Percentiles rank a stretch among this genome's conserved stretches.
These are phyloP conservation scores for Penicillium capsulatum DNA, from an alignment of 2,329 filamentous ascomycete species.

Conservation along the genomic window DNA sequence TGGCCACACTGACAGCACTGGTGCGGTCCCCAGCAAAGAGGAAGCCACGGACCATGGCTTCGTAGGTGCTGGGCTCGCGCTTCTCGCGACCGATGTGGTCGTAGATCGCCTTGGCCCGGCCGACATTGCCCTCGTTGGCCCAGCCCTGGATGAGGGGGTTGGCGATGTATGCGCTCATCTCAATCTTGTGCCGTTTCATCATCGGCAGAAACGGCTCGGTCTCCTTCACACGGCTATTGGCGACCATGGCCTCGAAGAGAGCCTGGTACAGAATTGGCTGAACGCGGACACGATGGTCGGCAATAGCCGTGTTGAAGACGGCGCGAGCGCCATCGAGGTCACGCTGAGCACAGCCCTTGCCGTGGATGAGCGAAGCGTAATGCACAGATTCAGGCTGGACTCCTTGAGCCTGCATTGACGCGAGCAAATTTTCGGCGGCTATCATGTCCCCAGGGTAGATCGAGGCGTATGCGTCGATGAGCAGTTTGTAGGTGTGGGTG, in stretches of 20 bases:
- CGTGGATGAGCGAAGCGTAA: constrained; percentile 92
- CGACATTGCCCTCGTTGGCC: constrained; percentile 77
- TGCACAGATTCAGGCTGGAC: constrained; percentile 85
- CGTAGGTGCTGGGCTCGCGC: constrained; percentile 95
- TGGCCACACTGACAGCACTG: constrained; percentile 71
- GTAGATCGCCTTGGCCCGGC: constrained; percentile 74
- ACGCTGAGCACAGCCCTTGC: constrained; percentile 88
- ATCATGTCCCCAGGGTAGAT: constrained; percentile 86
- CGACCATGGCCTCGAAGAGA: constrained; percentile 94
- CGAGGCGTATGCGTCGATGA: constrained; percentile 92
- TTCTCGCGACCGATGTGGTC: constrained; percentile 69
- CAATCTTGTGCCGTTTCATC: constrained; percentile 70
- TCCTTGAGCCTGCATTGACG: constrained; percentile 68
- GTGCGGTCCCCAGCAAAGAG: constrained; percentile 76
- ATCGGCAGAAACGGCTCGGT: constrained; percentile 69
- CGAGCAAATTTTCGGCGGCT: constrained; percentile 78
- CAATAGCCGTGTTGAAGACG: constrained; percentile 76
- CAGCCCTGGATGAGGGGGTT: constrained; percentile 98
- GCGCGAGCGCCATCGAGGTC: constrained; percentile 79
- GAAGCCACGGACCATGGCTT: constrained; percentile 94
- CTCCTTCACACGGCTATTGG: constrained; percentile 77
- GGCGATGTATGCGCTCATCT: constrained; percentile 94
- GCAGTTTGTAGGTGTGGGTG: constrained; percentile 93
- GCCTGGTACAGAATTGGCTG: constrained; percentile 92
- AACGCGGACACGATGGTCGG: constrained; percentile 61